Base-by-base conservation (phyloP, 352 stramenopile genomes). In the Globisporangium splendens region DNA sequence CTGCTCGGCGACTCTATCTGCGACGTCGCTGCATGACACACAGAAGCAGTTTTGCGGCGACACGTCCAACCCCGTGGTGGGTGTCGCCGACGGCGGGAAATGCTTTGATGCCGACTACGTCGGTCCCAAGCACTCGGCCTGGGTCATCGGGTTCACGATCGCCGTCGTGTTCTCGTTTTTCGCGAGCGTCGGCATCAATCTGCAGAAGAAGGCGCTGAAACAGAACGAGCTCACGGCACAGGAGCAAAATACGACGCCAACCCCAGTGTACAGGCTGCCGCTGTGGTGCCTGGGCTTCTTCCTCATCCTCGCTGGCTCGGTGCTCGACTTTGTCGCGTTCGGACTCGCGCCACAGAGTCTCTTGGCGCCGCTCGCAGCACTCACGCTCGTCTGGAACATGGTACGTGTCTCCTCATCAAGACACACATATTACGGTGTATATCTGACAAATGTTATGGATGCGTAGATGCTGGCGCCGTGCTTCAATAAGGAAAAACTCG, bases 381-480 rank as follows among this genome's bases (percentile, higher is more conserved):
- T 97, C n/a, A 95, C 86, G 41, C 77, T 97, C 12, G 91, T 96
- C 17, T 97, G 88, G 83, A 97, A 97, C 65, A 92, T 96, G 70
- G 73, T 94, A 54, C 46, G 56, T n/a, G n/a, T 55, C 12, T 31
- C 42, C 54, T 55, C 12, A 21, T 31, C 3, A 35, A 6, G 28
- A 6, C 28, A 31, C 24, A 31, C 28, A 35, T 8, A 35, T 35
- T 4, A 10, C 28, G 7, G 15, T 22, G n/a, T n/a, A 18, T 54
- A 1, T 28, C 33, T 46, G n/a, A 35, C 28, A 6, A 8, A 11
- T 35, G 5, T 35, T n/a, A 1, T 47, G 1, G 55, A 5, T 46
- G 15, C 44, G 20, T 46, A 87, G 77, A 89, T 94, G 64, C 71
- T 96, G 10, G 87, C 87, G 7, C 80, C 84, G 4, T 88, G 82